Percentiles rank a stretch among this genome's conserved stretches.
These are phyloP conservation scores for Durotheca rogersii DNA, from an alignment of 495 filamentous ascomycete species.

Conservation along the genomic window DNA sequence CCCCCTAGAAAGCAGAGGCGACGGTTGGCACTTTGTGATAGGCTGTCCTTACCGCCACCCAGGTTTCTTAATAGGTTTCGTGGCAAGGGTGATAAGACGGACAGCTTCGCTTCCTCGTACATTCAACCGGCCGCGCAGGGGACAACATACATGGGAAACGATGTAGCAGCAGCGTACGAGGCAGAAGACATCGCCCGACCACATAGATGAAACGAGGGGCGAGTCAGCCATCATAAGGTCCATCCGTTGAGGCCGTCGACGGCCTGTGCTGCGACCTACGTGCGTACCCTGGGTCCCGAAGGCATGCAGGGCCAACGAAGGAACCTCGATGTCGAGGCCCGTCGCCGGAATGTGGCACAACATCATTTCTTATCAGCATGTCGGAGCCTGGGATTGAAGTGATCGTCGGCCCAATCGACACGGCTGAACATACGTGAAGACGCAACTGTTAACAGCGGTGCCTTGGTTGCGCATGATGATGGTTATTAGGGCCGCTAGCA, in stretches of 20 bases:
- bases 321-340: conserved; percentile 7
- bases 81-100: background rate
- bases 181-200: background rate
- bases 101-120: background rate
- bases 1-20: background rate
- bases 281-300: conserved; percentile 2
- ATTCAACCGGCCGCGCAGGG: background rate
- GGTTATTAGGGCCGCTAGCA: conserved; percentile 24
- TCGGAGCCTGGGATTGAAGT: conserved; percentile 21
- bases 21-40: background rate
- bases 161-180: background rate
- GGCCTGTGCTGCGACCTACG: conserved; percentile 7
- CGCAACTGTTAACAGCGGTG: conserved; percentile 10
- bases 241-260: background rate
- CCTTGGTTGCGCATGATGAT: conserved; percentile 18
- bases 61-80: background rate
- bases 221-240: conserved; percentile 4
- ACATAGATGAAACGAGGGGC: conserved; percentile 28
- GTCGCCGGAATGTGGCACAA: conserved; percentile 18
- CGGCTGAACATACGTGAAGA: conserved; percentile 14
- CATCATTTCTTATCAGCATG: conserved; percentile 25
- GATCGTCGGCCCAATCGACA: conserved; percentile 28
- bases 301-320: conserved; percentile 22
- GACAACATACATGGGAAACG: background rate
- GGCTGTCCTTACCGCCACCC: background rate